Base-by-base conservation (phyloP, 352 stramenopile genomes). In the Phytophthora fragariaefolia region DNA sequence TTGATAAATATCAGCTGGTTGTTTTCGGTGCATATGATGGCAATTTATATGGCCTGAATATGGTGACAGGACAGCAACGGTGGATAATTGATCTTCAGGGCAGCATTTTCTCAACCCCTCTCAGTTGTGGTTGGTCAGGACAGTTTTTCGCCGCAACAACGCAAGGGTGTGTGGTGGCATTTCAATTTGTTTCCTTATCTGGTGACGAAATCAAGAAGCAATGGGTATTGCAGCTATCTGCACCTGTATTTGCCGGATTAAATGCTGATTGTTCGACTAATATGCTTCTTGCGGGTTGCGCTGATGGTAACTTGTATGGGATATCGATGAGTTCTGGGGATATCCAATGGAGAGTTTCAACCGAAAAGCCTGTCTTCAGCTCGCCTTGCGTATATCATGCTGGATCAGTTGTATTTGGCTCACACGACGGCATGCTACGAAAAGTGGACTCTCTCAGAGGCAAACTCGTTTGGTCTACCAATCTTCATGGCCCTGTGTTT, bases 191-290 rank as follows among this genome's bases (percentile, higher is more conserved):
- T 42, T 46, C 26, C 7, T 46, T 32, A 6, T 15, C n/a, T 43
- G 23, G 4, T 45, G 36, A n/a, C 22, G 26, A 18, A 10, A 34
- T 54, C 28, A 42, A 58, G 8, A 13, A 46, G 15, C 47, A 76
- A 7, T 79, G 71, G 71, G 64, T 42, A 13, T 23, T 76, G 9
- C 20, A 73, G 18, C 65, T 91, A 22, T 66, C 75, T 52, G 79
- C 76, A 3, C 77, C 83, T 24, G 70, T 91, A 13, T 91, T 91
- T 69, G 69, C 79, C 4, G 84, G 83, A 26, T 63, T 85, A n/a
- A 76, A 71, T 48, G 49, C 42, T 22, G 53, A 73, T 17, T n/a
- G 4, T 23, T 9, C 20, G 9, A 60, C 42, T 9, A 43, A 70
- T 5, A 58, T 75, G 10, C 36, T 88, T 28, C 2, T 85, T 12